phyloP scores from a whole-genome alignment of 139 green algal species.

The Haematococcus lacustris region DNA sequence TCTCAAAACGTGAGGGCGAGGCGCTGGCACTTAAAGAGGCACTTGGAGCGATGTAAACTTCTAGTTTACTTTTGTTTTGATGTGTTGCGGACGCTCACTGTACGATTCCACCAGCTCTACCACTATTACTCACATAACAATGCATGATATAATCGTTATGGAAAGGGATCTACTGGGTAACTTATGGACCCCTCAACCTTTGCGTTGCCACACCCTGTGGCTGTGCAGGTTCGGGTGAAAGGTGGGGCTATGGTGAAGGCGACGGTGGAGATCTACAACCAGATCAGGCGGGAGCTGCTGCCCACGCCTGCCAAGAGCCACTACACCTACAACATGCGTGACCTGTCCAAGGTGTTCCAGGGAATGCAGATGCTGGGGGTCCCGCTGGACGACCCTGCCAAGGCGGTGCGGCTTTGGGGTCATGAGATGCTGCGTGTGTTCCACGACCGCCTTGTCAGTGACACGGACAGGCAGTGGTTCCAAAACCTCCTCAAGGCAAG shows the following conservation, averaged over 20 bases:
- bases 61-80: too few relatives aligned
- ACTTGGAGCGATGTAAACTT: too few relatives aligned
- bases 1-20: too few relatives aligned
- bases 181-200: too few relatives aligned
- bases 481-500: too few relatives aligned
- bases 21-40: too few relatives aligned
- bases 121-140: too few relatives aligned
- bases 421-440: constrained; percentile 66
- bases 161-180: too few relatives aligned
- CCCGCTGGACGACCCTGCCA: background rate
- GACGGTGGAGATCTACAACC: constrained; percentile 42
- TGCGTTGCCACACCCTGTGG: background rate
- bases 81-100: too few relatives aligned
- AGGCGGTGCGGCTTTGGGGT: constrained; percentile 41
- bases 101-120: too few relatives aligned
- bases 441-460: constrained; percentile 58
- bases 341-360: constrained; percentile 71
- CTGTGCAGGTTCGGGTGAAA: background rate
- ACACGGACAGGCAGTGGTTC: constrained; percentile 61
- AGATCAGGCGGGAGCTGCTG: constrained; percentile 40
- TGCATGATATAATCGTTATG: too few relatives aligned
- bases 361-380: constrained; percentile 28
- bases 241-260: constrained; percentile 20
- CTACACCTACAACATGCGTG: constrained; percentile 79
- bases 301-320: constrained; percentile 58